Base-by-base conservation (phyloP, 2,329 filamentous ascomycete species). In the Elsinoe perseae region DNA sequence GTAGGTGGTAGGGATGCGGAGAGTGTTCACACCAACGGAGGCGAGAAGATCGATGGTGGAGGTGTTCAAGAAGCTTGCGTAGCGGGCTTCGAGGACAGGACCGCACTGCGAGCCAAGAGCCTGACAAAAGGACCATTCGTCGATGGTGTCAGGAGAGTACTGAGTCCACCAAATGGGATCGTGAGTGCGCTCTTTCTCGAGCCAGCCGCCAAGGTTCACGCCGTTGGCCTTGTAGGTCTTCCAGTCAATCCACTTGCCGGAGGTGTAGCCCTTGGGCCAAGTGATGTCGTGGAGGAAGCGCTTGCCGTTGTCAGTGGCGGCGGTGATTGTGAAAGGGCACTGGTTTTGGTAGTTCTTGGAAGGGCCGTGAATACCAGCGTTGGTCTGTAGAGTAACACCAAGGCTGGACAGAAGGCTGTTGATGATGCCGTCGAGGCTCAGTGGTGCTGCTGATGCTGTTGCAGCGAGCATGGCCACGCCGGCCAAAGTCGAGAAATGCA, bases 1-100 rank as follows among this genome's bases (percentile, higher is more conserved):
- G 44, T 71, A 72, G 5, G 66, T 67, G 1, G 66, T 69, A 1
- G 70, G 68, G 18, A 73, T 71, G 4, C 69, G 63, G 12, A 72
- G 63, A 3, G 65, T 62, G 43, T 68, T 68, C 28, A 72, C 61
- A 8, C 65, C 66, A 2, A 61, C 60, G 12, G 61, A 60, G 9
- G 66, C 70, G 12, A 71, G 59, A 50, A 64, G 63, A 56, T 71
- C 69, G 52, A 72, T 70, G 27, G 64, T 62, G 1, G 59, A 53
- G 1, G 63, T 62, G n/a, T 60, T 68, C 54, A 70, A 60, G 54
- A 62, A 70, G 2, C 66, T 61, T 9, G 63, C 63, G 52, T 69
- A 70, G 6, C 65, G 61, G 1, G 60, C 54, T 38, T 70, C 67
- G 1, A 69, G 58, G 1, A 68, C 63, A 14, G 62, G 60, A 2